These are phyloP conservation scores for Phytophthora meadii DNA, from an alignment of 352 stramenopile genomes.

Conservation along the genomic window DNA sequence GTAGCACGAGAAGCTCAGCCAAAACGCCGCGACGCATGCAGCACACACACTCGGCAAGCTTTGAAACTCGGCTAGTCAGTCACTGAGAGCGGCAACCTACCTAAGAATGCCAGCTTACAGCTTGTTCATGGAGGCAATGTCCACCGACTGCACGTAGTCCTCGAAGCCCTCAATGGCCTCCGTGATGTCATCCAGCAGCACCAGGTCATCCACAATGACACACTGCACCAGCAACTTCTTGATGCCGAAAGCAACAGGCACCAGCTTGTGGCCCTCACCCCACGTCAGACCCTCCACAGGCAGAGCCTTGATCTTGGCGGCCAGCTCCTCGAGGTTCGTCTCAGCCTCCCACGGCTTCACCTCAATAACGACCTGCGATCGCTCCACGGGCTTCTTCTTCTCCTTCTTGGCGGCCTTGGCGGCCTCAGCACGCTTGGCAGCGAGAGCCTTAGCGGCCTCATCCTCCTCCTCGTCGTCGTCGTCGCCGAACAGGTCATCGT, in stretches of 20 bases:
- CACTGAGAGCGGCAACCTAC: slow-evolving; percentile 22
- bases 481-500: slow-evolving; percentile 70
- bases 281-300: slow-evolving; percentile 78
- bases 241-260: slow-evolving; percentile 85
- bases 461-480: slow-evolving; percentile 74
- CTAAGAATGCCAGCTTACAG: slow-evolving; percentile 60
- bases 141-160: slow-evolving; percentile 87
- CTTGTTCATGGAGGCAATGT: slow-evolving; percentile 90
- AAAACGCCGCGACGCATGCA: slow-evolving; percentile 7
- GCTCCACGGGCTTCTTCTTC: slow-evolving; percentile 69
- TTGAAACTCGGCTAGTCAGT: slow-evolving; percentile 16
- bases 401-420: slow-evolving; percentile 69
- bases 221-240: slow-evolving; percentile 89
- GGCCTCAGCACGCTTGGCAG: slow-evolving; percentile 58
- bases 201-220: slow-evolving; percentile 81
- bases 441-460: slow-evolving; percentile 55
- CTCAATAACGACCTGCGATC: slow-evolving; percentile 69
- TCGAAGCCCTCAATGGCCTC: slow-evolving; percentile 85
- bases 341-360: slow-evolving; percentile 85
- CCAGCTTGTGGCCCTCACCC: slow-evolving; percentile 85
- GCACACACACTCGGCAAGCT: slow-evolving; percentile 12
- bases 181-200: slow-evolving; percentile 85
- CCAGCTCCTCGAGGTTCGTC: slow-evolving; percentile 76
- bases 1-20: slow-evolving; percentile 21
- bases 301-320: slow-evolving; percentile 77